Evolutionary conservation across 2,329 filamentous ascomycete species (phyloP).

Genomic region (Talaromyces sp.): DNA sequence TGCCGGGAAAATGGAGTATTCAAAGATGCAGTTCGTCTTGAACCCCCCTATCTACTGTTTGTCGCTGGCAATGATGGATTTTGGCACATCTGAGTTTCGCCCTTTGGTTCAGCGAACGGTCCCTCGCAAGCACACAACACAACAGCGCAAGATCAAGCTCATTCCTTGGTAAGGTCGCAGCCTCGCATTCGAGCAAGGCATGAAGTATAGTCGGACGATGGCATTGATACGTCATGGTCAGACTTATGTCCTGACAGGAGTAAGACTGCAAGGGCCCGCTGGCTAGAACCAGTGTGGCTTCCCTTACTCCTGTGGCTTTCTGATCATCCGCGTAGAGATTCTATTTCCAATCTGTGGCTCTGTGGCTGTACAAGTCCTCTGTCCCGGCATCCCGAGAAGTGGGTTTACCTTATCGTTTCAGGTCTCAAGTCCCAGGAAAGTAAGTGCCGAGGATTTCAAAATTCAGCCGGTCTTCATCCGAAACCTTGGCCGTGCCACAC

Average conservation of each 20-base stretch:
- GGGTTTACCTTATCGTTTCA: neutral
- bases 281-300: conserved; percentile 1
- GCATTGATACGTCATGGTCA: neutral
- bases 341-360: neutral
- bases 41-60: too few species aligned
- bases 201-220: neutral
- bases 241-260: neutral
- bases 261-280: neutral
- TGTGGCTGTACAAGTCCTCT: neutral
- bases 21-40: too few species aligned
- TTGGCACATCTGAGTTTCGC: too few species aligned
- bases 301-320: neutral
- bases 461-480: neutral
- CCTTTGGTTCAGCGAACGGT: too few species aligned
- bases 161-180: neutral
- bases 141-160: too few species aligned
- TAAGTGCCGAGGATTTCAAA: neutral
- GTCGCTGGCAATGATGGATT: too few species aligned
- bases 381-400: neutral
- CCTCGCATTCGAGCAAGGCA: neutral
- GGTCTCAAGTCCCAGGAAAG: neutral
- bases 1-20: too few species aligned
- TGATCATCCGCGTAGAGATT: neutral
- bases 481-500: conserved; percentile 1
- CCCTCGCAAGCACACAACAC: too few species aligned